Base-by-base conservation (phyloP, 768 basidiomycete species). In the Amanita thiersii region DNA sequence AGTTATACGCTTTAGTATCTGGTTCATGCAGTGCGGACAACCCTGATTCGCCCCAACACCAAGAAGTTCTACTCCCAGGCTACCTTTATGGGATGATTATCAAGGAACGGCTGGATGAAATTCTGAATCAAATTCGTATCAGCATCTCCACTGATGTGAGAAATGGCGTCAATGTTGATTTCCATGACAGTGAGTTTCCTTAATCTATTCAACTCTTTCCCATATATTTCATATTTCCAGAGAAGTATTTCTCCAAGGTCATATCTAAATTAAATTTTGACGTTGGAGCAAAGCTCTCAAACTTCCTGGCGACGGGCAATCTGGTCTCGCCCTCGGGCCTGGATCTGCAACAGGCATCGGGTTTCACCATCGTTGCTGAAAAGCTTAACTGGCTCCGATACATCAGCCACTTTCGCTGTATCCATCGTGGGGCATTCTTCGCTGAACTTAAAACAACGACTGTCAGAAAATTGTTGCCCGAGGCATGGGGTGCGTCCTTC, bases 341-440 rank as follows among this genome's bases (percentile, higher is more conserved):
- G 41, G 96, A 98, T 63, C 68, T 99, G 11, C 94, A 98, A 59
- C 96, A 99, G 61, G 84, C 93, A 0, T 85, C 92, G 12, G 96
- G 96, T n/a, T 98, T 94, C 63, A 98, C 96, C 1, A 96, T 99
- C 51, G 86, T 98, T 24, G 96, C 93, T 4, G 96, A 99, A 67
- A 98, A 98, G 63, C 72, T 99, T 46, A 99, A 99, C 61, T 99
- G 96, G 80, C 83, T 87, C 51, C 90, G 96, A 26, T 99, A 97
- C 61, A 91, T 99, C 61, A 87, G 86, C 56, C 96, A 99, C 65
- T 99, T 99, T 70, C 75, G 96, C 44, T 96, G 88, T 60, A 91
- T 99, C 21, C 96, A 99, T 64, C 88, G 96, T 64, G 96, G 96
- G 59, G 92, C 96, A 26, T 99, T 99, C 77, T 99, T 99, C 57